Base-by-base conservation (phyloP, 495 filamentous ascomycete species). In the Penicillium pancosmium region DNA sequence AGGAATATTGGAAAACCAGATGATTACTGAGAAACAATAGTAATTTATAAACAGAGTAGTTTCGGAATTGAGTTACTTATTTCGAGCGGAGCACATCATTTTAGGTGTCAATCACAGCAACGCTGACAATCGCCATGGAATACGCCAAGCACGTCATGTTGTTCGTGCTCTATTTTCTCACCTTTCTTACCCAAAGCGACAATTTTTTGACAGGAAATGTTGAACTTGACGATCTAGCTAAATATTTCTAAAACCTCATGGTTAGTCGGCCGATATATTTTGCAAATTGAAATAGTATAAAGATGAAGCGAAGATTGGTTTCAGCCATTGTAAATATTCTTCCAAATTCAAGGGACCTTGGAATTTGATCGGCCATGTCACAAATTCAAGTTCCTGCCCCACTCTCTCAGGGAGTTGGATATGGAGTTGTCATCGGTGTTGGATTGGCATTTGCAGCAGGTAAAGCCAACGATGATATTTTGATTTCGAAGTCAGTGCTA, bases 361-460 rank as follows among this genome's bases (percentile, higher is more conserved):
- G 13, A 38, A 38, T 38, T 12, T 12, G 11, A 38, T 38, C 10
- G 10, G 35, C 13, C 35, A 38, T 38, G 35, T 38, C 35, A 4
- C 35, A 38, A 4, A 38, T 38, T 2, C 19, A 21, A 21, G 19
- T 12, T 38, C 35, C 35, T 10, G 87, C 18, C 85, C 85, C 90
- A 6, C 79, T 94, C 21, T 78, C 76, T 55, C 83, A 89, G 66
- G 86, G 82, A 47, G 88, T 88, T 66, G 91, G 91, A 64, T 94
- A 93, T 85, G 91, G 89, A 54, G 88, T 95, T 68, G 87, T 93
- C 55, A 73, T 93, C 15, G 90, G 91, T 15, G 73, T 92, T 21
- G 89, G 89, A 21, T 84, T 86, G 68, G 79, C 81, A 40, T 94
- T 94, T 77, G 89, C 91, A 38, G 35, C 35, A 38, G 35, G 35